Evolutionary conservation across 2,329 filamentous ascomycete genomes (phyloP), one percentile per base, ranked within the genome.

Genomic region (Fusarium verrucosum): DNA sequence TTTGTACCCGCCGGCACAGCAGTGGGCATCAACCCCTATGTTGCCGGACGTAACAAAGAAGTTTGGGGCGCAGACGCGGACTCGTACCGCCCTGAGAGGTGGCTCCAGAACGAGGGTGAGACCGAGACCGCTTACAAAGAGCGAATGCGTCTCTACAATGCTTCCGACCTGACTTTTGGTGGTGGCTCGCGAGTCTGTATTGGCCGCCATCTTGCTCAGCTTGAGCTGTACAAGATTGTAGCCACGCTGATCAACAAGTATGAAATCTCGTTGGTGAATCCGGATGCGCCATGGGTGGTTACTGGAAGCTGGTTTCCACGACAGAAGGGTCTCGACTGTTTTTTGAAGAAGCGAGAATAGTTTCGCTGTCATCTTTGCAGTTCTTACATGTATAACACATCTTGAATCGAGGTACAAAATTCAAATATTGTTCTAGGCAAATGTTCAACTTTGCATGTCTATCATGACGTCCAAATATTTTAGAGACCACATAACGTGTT

Each of bases 11-110:
- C 66, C 0, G 78, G 79, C 6, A 75, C 75, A 1, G 71, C 75
- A 17, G 75, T 82, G 0, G 79, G 79, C 9, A 78, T 82, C 56
- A 81, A 78, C 47, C 74, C 79, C 0, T 79, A 75, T 58, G 75
- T 82, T 6, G 67, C 77, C 2, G 74, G 77, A 0, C 70, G 74
- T 13, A 80, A 85, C 67, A 73, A 71, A 42, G 60, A 46, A 0
- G 64, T 81, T 5, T 85, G 81, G 65, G 83, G 82, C 1, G 66
- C 73, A 0, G 80, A 85, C 57, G 77, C 79, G 0, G 78, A 83
- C 16, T 58, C 65, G 0, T 85, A 81, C 65, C 73, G 75, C 2
- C 82, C 83, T 0, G 82, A 83, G 47, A 74, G 83, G 6, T 86
- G 82, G 82, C 70, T 85, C 9, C 71, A 57, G 26, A 20, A 20